Evolutionary conservation across 2,329 filamentous ascomycete species (phyloP).

Genomic region (Neospermospora avenae): DNA sequence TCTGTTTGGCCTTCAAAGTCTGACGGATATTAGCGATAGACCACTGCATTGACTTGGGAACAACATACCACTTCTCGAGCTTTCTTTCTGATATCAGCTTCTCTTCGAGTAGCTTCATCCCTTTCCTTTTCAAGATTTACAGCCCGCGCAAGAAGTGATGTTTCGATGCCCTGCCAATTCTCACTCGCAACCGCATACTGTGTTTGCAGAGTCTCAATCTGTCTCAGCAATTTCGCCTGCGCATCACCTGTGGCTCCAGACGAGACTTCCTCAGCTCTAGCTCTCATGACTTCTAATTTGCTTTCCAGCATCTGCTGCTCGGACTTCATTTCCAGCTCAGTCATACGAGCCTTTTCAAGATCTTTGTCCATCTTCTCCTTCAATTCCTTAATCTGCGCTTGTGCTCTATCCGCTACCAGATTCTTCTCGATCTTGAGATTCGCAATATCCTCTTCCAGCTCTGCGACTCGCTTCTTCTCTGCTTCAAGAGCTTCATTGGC

Average conservation of each 20-base stretch:
- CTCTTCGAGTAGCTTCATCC: slow-evolving; percentile 78
- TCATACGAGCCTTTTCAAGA: slow-evolving; percentile 62
- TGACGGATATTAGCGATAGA: slow-evolving; percentile 39
- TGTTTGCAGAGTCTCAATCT: slow-evolving; percentile 92
- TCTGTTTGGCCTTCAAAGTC: slow-evolving; percentile 55
- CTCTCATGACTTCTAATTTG: slow-evolving; percentile 83
- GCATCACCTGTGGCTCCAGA: slow-evolving; percentile 78
- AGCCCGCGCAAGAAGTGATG: slow-evolving; percentile 74
- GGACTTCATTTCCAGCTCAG: slow-evolving; percentile 75
- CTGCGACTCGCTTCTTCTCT: slow-evolving; percentile 54
- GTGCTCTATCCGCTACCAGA: slow-evolving; percentile 66
- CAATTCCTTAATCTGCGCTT: slow-evolving; percentile 66
- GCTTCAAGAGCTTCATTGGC: slow-evolving; percentile 65
- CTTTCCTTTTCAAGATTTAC: slow-evolving; percentile 82
- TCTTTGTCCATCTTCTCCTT: slow-evolving; percentile 71
- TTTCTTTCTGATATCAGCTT: slow-evolving; percentile 85
- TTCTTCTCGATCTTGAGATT: slow-evolving; percentile 78
- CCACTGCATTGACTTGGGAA: background rate
- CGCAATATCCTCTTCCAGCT: slow-evolving; percentile 54
- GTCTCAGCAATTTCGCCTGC: slow-evolving; percentile 84
- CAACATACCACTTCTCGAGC: slow-evolving; percentile 76
- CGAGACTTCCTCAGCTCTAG: slow-evolving; percentile 82
- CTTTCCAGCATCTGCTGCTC: slow-evolving; percentile 78
- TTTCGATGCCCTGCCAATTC: slow-evolving; percentile 97
- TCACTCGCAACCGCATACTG: slow-evolving; percentile 93